Base-by-base conservation (phyloP, 2,329 filamentous ascomycete species). In the Fusarium devonianum region DNA sequence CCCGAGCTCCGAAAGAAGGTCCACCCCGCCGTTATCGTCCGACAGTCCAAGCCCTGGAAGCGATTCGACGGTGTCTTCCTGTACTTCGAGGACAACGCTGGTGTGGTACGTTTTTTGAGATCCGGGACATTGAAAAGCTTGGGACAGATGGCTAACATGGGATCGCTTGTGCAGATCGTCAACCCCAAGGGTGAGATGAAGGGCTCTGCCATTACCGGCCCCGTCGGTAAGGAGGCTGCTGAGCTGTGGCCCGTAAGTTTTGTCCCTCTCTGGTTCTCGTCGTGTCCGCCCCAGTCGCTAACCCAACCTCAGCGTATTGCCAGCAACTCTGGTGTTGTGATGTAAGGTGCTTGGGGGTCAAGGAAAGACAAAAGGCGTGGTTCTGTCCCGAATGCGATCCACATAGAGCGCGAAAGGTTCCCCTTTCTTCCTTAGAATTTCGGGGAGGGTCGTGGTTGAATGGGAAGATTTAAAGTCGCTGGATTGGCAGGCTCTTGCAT, bases 181-280 rank as follows among this genome's bases (percentile, higher is more conserved):
- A 99, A 99, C 86, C 92, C 93, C 80, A 99, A 99, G 90, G 94
- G 94, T 82, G 94, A 99, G 84, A 99, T 99, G 94, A 99, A 99
- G 89, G 94, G 94, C 75, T 97, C 92, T 65, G 94, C 94, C 78
- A 99, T 99, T 78, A 99, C 94, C 70, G 94, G 94, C 70, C 94
- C 94, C 71, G 93, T 99, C 75, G 94, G 93, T 79, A 99, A 99
- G 89, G 94, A 99, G 84, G 94, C 94, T 76, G 94, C 94, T 78
- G 94, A 99, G 84, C 86, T 99, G 73, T 99, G 94, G 94, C 94
- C 94, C 76, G 90, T 93, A 84, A 81, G 89, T 85, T 58, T n/a
- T n/a, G n/a, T n/a, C n/a, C n/a, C 3, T 16, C 18, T 16, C 13
- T 12, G n/a, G 3, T 4, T 2, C 13, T 3, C 23, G 18, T 16